These are phyloP conservation scores for Lophiostoma macrostomum DNA, from an alignment of 495 filamentous ascomycete genomes.

Conservation along the genomic window DNA sequence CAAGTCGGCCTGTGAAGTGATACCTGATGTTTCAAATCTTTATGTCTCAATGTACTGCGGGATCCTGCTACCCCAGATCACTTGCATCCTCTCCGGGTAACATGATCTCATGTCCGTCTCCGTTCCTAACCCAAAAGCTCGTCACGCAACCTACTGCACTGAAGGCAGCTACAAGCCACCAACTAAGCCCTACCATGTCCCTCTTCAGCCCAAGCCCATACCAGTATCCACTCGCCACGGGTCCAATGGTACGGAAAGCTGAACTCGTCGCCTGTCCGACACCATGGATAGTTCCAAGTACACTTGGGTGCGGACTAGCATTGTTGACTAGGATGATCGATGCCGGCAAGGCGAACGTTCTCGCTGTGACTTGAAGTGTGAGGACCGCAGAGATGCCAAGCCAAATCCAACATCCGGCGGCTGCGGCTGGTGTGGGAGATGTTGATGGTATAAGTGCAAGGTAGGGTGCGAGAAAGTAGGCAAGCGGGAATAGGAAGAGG, in stretches of 20 bases:
- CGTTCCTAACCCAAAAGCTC: slow-evolving; percentile 37
- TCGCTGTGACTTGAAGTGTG: slow-evolving; percentile 34
- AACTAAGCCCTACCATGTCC: slow-evolving; percentile 35
- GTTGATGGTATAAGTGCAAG: slow-evolving; percentile 36
- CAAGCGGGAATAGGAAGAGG: slow-evolving; percentile 37
- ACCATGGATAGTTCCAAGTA: slow-evolving; percentile 38
- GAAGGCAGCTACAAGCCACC: slow-evolving; percentile 33
- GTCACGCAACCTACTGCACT: slow-evolving; percentile 33
- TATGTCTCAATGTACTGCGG: too few relatives aligned
- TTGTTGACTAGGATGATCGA: slow-evolving; percentile 39
- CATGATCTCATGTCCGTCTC: slow-evolving; percentile 38
- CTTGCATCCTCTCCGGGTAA: slow-evolving; percentile 36
- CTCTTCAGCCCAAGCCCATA: slow-evolving; percentile 36
- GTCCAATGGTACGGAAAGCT: slow-evolving; percentile 35
- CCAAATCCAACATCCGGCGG: slow-evolving; percentile 34
- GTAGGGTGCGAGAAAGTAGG: slow-evolving; percentile 38
- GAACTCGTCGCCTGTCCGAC: slow-evolving; percentile 34
- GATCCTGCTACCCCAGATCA: too few relatives aligned
- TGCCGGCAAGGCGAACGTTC: slow-evolving; percentile 37
- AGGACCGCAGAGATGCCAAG: slow-evolving; percentile 34
- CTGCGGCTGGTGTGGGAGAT: slow-evolving; percentile 23
- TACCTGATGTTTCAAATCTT: too few relatives aligned
- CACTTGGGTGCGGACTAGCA: slow-evolving; percentile 35
- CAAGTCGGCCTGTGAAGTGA: too few relatives aligned
- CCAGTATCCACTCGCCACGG: slow-evolving; percentile 36